These are phyloP conservation scores for Calonectria pseudoturangicola DNA, from an alignment of 2,329 filamentous ascomycete genomes.

Conservation along the genomic window DNA sequence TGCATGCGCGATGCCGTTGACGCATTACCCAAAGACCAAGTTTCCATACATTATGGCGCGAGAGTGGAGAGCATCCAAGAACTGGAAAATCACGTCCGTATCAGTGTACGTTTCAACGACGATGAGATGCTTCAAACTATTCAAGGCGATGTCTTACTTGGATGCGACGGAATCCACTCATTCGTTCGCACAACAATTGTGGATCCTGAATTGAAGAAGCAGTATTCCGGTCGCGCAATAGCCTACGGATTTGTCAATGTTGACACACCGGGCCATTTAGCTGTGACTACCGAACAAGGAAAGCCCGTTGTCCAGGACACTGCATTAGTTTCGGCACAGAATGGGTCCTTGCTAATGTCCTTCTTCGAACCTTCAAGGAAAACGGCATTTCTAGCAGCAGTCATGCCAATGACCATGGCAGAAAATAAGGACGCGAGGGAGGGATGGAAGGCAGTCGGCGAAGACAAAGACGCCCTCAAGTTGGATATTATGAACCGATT, in stretches of 20 bases:
- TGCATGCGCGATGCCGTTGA: conserved; percentile 46
- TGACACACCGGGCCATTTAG: not conserved
- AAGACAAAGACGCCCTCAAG: conserved; percentile 48
- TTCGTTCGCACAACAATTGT: conserved; percentile 57
- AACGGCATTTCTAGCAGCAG: conserved; percentile 47
- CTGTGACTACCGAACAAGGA: conserved; percentile 39
- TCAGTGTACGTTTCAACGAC: conserved; percentile 5
- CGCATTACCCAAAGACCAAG: conserved; percentile 29
- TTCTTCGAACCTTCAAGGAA: conserved; percentile 47
- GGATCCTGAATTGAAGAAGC: conserved; percentile 50
- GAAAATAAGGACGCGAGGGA: conserved; percentile 51
- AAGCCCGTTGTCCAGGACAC: conserved; percentile 49
- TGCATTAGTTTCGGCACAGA: conserved; percentile 46
- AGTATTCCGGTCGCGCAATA: conserved; percentile 58
- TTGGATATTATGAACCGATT: conserved; percentile 42
- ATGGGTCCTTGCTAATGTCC: conserved; percentile 47
- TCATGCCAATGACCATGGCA: conserved; percentile 47
- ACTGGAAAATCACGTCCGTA: conserved; percentile 21
- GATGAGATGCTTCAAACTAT: conserved; percentile 29
- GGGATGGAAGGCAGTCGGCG: conserved; percentile 49
- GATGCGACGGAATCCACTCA: conserved; percentile 64
- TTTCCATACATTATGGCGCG: conserved; percentile 46
- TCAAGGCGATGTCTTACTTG: conserved; percentile 56
- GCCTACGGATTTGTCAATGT: conserved; percentile 50
- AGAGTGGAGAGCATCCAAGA: conserved; percentile 44